phyloP scores from a whole-genome alignment of 306 rosid genomes.

The Geum urbanum region DNA sequence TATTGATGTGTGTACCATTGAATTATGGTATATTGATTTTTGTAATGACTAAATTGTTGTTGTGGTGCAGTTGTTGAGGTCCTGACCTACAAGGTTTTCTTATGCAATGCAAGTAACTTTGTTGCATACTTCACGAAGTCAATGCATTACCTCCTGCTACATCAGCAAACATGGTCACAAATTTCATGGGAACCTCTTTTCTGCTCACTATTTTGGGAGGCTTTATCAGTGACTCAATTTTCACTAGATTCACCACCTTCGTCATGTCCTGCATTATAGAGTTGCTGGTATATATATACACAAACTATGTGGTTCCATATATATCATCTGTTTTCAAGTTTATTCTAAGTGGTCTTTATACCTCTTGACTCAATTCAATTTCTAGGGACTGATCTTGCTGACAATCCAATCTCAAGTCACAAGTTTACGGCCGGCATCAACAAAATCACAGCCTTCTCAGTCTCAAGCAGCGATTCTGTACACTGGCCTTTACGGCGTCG shows the following conservation, averaged over 20 bases:
- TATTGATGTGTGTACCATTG: too few relatives aligned
- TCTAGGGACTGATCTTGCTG: conserved; percentile 29
- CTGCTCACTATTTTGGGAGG: conserved; percentile 39
- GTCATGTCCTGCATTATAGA: conserved; percentile 11
- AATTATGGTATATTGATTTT: neutral
- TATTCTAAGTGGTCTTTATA: too few relatives aligned
- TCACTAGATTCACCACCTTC: conserved; percentile 39
- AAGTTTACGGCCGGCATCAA: neutral
- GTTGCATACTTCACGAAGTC: conserved; percentile 26
- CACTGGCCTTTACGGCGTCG: conserved; percentile 29
- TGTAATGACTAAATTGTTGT: neutral
- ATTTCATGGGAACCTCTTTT: conserved; percentile 35
- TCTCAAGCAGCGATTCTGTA: conserved; percentile 26
- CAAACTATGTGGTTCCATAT: neutral
- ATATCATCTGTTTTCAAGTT: neutral
- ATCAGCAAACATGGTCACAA: conserved; percentile 44
- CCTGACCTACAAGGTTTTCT: conserved; percentile 25
- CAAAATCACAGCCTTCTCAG: conserved; percentile 9
- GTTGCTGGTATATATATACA: conserved; percentile 15
- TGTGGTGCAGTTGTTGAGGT: conserved; percentile 30
- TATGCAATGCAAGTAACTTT: conserved; percentile 30
- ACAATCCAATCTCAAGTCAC: conserved; percentile 30
- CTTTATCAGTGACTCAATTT: conserved; percentile 34
- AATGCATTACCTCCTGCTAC: conserved; percentile 34
- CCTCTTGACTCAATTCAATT: too few relatives aligned